phyloP scores from a whole-genome alignment of 2,329 filamentous ascomycete genomes.

The Cercospora janseana region DNA sequence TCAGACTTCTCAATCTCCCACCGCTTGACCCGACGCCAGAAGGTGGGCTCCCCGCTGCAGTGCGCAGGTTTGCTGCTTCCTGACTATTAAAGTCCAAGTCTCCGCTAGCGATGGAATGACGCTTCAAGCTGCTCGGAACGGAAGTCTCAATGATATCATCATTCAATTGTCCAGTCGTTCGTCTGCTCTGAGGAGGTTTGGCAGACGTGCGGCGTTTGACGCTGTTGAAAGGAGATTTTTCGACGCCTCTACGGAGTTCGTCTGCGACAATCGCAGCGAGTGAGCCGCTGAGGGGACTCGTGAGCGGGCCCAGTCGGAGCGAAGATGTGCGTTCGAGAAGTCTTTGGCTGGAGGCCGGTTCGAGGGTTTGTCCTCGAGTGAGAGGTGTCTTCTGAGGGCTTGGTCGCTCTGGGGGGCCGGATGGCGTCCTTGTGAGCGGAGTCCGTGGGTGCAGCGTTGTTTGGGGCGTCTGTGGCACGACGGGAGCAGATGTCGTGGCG shows the following conservation, averaged over 20 bases:
- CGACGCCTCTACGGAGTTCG: conserved; percentile 57
- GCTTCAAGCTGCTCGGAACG: conserved; percentile 18
- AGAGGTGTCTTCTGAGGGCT: conserved; percentile 17
- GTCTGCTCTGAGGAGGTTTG: conserved; percentile 7
- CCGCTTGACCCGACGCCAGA: too few relatives aligned
- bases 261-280: conserved; percentile 65
- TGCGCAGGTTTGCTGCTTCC: conserved; percentile 19
- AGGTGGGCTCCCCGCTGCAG: conserved; percentile 20
- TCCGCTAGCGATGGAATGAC: conserved; percentile 30
- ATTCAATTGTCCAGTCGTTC: conserved; percentile 14
- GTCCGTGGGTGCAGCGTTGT: conserved; percentile 26
- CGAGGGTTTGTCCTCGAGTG: conserved; percentile 20
- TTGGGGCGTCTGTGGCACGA: conserved; percentile 30
- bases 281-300: conserved; percentile 59
- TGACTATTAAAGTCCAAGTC: conserved; percentile 29
- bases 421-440: conserved; percentile 28
- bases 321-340: conserved; percentile 50
- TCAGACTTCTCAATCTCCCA: conserved; percentile 28
- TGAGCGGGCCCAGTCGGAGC: conserved; percentile 57
- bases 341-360: conserved; percentile 40
- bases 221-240: conserved; percentile 25
- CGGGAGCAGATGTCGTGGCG: conserved; percentile 39
- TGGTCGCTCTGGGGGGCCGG: conserved; percentile 17
- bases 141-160: conserved; percentile 8
- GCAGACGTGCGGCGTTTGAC: conserved; percentile 19